Conservation (phyloP, 805 yeast genomes). For the Metschnikowia continentalis region DNA sequence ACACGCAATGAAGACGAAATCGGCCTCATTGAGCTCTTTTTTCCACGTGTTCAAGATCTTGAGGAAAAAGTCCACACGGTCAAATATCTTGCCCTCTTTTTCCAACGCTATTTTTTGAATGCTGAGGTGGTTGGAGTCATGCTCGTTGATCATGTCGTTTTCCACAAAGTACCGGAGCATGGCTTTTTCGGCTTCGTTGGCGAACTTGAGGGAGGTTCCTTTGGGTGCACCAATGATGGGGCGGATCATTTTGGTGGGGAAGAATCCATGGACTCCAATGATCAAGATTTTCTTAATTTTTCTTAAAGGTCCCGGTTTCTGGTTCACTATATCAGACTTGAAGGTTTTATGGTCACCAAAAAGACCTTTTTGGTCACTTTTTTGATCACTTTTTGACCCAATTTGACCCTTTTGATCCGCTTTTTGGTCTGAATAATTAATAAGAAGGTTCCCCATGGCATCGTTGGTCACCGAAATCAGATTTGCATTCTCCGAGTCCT, state of each 20-base stretch:
- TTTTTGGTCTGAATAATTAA: slow-evolving; percentile 19
- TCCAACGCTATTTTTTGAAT: slow-evolving; percentile 92
- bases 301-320: slow-evolving; percentile 26
- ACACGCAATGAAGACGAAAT: slow-evolving; percentile 84
- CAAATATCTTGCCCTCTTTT: slow-evolving; percentile 86
- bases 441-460: slow-evolving; percentile 38
- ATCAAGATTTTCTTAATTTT: slow-evolving; percentile 61
- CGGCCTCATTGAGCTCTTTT: slow-evolving; percentile 59
- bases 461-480: slow-evolving; percentile 39
- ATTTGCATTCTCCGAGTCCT: slow-evolving; percentile 27
- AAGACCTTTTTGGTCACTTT: too few species aligned
- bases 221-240: slow-evolving; percentile 93
- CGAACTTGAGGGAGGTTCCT: slow-evolving; percentile 88
- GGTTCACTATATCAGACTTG: slow-evolving; percentile 21
- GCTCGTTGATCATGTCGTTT: slow-evolving; percentile 32
- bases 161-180: slow-evolving; percentile 58
- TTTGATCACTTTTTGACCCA: too few species aligned
- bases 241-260: slow-evolving; percentile 80
- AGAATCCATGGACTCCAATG: slow-evolving; percentile 94
- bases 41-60: slow-evolving; percentile 67
- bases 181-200: slow-evolving; percentile 81
- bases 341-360: not conserved
- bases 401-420: slow-evolving; percentile 6
- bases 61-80: slow-evolving; percentile 78
- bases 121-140: slow-evolving; percentile 32